Evolutionary conservation across 495 filamentous ascomycete genomes (phyloP).

Genomic region (Cudoniella acicularis): DNA sequence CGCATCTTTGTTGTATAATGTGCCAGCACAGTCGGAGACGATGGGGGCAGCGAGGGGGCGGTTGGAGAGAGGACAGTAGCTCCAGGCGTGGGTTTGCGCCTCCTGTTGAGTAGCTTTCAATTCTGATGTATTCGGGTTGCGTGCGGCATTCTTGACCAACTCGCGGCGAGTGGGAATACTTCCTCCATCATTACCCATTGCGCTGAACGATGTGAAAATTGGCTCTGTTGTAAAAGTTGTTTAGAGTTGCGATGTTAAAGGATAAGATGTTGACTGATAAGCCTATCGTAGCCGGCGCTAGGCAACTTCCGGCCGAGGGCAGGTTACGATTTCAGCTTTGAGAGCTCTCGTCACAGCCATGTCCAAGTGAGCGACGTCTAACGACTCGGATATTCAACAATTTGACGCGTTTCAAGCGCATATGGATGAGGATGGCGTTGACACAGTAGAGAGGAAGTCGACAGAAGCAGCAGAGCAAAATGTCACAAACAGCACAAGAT

Average conservation of each 20-base stretch:
- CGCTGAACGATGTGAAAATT: slow-evolving; percentile 1
- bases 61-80: slow-evolving; percentile 78
- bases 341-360: not conserved
- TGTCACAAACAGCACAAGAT: slow-evolving; percentile 23
- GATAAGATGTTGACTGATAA: no score
- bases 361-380: not conserved
- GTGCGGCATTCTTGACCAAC: slow-evolving; percentile 85
- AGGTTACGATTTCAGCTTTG: not conserved
- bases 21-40: slow-evolving; percentile 81
- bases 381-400: not conserved
- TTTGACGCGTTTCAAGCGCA: slow-evolving; percentile 4
- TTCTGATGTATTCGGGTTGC: slow-evolving; percentile 77
- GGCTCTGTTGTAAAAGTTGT: slow-evolving; percentile 3
- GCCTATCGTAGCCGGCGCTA: slow-evolving; percentile 4
- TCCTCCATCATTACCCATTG: slow-evolving; percentile 95
- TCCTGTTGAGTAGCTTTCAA: slow-evolving; percentile 84
- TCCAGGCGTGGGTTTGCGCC: slow-evolving; percentile 80
- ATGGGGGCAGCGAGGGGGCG: slow-evolving; percentile 66
- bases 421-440: slow-evolving; percentile 21
- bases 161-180: slow-evolving; percentile 93
- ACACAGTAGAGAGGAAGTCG: slow-evolving; percentile 14
- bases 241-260: no score
- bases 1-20: slow-evolving; percentile 93
- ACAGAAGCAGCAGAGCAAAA: slow-evolving; percentile 14
- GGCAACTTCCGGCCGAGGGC: not conserved